Base-by-base conservation (phyloP, 2,329 filamentous ascomycete species). In the Fusarium verticillioides region DNA sequence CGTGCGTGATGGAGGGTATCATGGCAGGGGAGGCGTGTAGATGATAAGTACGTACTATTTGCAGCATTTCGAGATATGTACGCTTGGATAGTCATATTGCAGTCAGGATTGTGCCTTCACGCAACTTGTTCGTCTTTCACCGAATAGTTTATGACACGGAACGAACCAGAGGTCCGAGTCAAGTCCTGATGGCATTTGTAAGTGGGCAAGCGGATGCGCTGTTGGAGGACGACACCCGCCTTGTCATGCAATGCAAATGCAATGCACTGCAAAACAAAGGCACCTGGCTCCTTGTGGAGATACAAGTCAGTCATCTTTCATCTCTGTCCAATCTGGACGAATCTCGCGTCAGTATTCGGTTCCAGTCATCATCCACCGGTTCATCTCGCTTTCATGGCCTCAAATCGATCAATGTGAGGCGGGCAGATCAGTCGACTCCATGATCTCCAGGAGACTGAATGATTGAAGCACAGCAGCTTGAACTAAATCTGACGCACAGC, bases 1-100 rank as follows among this genome's bases (percentile, higher is more conserved):
- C 70, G 69, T 78, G 77, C 78, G 77, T 80, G 69, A 47, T 78
- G 78, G 78, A 79, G 78, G 78, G 73, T 66, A 73, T 73, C 62
- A 60, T 60, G 44, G 42, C 60, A 73, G 63, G 63, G 71, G 64
- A 72, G 69, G 70, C 30, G 70, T 74, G 70, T 68, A 53, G 53
- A 70, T 59, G 53, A 52, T 49, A 23, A 54, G 44, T 44, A 69
- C 28, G 21, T 63, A 63, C 15, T 47, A 42, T 66, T 57, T 53
- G 49, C 50, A 56, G 56, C 40, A 71, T 58, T 34, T 44, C 46
- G 36, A 46, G 44, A 42, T 40, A 73, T 69, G 67, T 73, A 72
- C 71, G 71, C 71, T 73, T 74, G 52, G 71, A 74, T 62, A 32
- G 50, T 46, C 63, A 59, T 53, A 63, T 73, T 59, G 54, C 63